These are phyloP conservation scores for Claviceps fusiformis DNA, from an alignment of 2,329 filamentous ascomycete species.

Conservation along the genomic window DNA sequence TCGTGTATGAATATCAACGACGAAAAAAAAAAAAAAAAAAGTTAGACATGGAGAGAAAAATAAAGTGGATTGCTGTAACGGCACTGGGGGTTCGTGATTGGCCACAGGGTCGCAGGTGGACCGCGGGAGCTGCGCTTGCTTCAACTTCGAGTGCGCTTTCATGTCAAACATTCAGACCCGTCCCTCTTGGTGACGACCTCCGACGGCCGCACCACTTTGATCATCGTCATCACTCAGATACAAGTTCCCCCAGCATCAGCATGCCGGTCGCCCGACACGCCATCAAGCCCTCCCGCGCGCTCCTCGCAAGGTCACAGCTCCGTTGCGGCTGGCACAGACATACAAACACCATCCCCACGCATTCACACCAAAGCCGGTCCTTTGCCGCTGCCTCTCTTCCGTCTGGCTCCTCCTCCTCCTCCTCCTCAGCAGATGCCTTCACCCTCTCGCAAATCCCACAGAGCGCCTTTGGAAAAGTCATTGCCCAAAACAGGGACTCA, in stretches of 20 bases:
- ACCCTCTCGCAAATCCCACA: constrained; percentile 12
- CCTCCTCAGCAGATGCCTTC: constrained; percentile 7
- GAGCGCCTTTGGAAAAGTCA: constrained; percentile 10
- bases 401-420: background rate
- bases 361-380: background rate
- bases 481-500: constrained; percentile 6
- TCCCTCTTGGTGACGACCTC: too few relatives aligned
- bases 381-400: constrained; percentile 1
- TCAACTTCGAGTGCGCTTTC: too few relatives aligned
- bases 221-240: background rate
- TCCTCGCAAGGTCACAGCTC: background rate
- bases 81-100: background rate
- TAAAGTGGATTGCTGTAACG: background rate
- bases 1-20: background rate
- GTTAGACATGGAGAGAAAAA: background rate
- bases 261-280: background rate
- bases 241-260: background rate
- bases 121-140: background rate
- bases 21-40: background rate
- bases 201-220: background rate
- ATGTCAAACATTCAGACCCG: too few relatives aligned
- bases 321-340: background rate
- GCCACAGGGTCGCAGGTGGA: background rate
- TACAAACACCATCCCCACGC: background rate
- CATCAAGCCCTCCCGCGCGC: background rate